Evolutionary conservation across 1,284 basidiomycete species (phyloP), one percentile per base, ranked within the genome.

Genomic region (Ustilago tritici): DNA sequence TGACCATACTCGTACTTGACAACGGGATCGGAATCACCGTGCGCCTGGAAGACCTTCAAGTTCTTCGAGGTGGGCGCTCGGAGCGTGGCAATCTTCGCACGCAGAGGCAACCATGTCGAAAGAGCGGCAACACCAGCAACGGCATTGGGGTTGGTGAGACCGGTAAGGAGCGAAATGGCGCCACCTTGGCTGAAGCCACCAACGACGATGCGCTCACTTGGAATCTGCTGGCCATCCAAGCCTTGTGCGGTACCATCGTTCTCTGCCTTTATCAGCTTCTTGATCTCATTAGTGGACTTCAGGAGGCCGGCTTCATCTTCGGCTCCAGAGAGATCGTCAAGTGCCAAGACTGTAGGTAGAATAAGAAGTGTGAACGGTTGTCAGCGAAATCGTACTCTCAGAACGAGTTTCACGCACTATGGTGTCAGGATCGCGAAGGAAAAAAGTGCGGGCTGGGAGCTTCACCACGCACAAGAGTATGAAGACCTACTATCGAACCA

Each of bases 401-500:
- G 4, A 50, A 7, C 43, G 40, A 46, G 43, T 19, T 11, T 19
- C n/a, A 19, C 7, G 17, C 6, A n/a, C 19, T 19, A 19, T 8
- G 7, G 43, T 17, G n/a, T 9, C 17, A 19, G 23, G 0, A 6
- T 14, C n/a, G 4, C 8, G 23, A 5, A 9, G 15, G 38, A 31
- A 23, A 23, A n/a, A 38, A n/a, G 38, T 46, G 28, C 32, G 41
- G 31, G 17, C 38, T 19, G 34, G 23, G 62, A 50, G 57, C 60
- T 19, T 43, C 63, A 76, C 59, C 61, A 70, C 73, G 68, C 76
- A 76, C 73, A 78, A 60, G 75, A 78, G 47, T 75, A 71, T 28
- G 74, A 74, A 54, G 73, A 82, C 81, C 73, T 79, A 83, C 82
- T 81, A 63, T 85, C 84, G 64, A 85, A 85, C 84, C 84, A 86